Evolutionary conservation across 1,284 basidiomycete species (phyloP).

Genomic region (Sporisorium sorghi): DNA sequence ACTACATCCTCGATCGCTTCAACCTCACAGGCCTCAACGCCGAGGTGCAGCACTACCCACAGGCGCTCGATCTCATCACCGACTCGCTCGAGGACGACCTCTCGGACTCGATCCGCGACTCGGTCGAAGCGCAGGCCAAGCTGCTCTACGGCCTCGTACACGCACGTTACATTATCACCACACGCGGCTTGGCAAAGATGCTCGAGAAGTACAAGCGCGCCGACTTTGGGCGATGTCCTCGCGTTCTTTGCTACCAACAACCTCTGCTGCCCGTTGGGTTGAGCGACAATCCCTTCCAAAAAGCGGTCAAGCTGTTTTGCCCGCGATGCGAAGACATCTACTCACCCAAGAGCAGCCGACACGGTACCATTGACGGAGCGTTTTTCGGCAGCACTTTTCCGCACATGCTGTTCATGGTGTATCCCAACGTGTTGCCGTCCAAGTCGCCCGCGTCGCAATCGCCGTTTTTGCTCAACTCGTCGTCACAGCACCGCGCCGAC

Average conservation of each 20-base stretch:
- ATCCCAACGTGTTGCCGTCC: constrained; percentile 78
- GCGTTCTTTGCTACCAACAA: constrained; percentile 67
- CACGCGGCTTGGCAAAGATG: constrained; percentile 68
- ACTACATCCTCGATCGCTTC: constrained; percentile 98
- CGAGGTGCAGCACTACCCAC: constrained; percentile 92
- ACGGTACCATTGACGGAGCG: constrained; percentile 69
- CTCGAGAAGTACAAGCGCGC: constrained; percentile 69
- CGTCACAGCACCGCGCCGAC: constrained; percentile 32
- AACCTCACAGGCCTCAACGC: constrained; percentile 97
- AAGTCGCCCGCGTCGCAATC: constrained; percentile 60
- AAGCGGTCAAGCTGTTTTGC: constrained; percentile 68
- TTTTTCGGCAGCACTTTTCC: constrained; percentile 68
- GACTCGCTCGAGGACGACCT: constrained; percentile 67
- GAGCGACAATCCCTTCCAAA: constrained; percentile 66
- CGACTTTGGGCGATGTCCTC: constrained; percentile 67
- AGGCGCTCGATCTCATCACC: constrained; percentile 94
- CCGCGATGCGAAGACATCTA: constrained; percentile 68
- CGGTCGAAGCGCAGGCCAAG: constrained; percentile 66
- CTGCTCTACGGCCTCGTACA: constrained; percentile 68
- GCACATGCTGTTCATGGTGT: constrained; percentile 73
- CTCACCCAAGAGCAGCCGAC: constrained; percentile 65
- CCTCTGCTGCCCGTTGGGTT: constrained; percentile 65
- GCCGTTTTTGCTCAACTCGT: constrained; percentile 54
- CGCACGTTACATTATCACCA: constrained; percentile 67
- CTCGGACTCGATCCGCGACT: constrained; percentile 61